Evolutionary conservation across 331 rosid genomes (phyloP).

Genomic region (Quercus phellos): DNA sequence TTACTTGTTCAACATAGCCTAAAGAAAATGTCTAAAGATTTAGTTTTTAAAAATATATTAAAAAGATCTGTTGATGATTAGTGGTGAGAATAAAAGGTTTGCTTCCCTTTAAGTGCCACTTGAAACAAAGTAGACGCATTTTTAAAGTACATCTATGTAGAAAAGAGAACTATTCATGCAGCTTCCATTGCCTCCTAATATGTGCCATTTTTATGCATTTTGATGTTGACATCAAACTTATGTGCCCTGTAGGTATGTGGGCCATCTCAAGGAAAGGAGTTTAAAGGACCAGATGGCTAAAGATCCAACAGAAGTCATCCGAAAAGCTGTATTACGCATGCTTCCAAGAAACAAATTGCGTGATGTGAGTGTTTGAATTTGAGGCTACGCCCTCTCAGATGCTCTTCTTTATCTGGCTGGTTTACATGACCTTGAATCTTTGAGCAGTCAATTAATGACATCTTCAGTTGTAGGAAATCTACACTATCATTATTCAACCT

Average conservation of each 20-base stretch:
- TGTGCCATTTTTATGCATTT: neutral
- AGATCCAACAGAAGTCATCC: constrained; percentile 95
- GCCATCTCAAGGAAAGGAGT: constrained; percentile 78
- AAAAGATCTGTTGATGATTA: neutral
- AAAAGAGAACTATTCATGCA: neutral
- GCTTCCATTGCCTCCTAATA: neutral
- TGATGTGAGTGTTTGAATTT: constrained; percentile 48
- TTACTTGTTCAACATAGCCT: neutral
- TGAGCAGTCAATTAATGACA: neutral
- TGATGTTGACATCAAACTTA: constrained; percentile 22
- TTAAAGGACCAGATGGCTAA: constrained; percentile 81
- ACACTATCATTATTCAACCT: neutral
- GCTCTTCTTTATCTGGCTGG: neutral
- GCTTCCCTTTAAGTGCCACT: neutral
- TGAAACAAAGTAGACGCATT: neutral
- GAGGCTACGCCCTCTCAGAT: neutral
- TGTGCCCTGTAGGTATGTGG: constrained; percentile 66
- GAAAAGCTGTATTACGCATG: constrained; percentile 94
- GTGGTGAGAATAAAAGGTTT: neutral
- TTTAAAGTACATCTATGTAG: neutral
- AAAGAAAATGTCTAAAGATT: neutral
- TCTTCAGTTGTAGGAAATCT: neutral
- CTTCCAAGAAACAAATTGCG: constrained; percentile 90
- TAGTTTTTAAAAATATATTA: neutral
- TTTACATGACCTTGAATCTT: neutral